Base-by-base conservation (phyloP, 2,329 filamentous ascomycete species). In the Ophiostoma quercus region DNA sequence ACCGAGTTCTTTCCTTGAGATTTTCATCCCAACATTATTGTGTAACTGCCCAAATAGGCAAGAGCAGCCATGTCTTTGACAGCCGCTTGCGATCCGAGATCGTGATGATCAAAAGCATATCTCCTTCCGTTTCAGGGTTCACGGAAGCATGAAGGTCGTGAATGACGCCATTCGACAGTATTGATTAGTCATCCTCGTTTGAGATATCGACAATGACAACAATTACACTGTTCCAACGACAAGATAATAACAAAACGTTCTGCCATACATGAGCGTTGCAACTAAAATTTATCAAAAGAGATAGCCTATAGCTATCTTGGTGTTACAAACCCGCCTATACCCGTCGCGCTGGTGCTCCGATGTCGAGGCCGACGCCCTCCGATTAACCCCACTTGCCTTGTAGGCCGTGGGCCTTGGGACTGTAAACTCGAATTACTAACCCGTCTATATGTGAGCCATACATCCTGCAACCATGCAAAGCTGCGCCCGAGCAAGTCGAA, bases 301-400 rank as follows among this genome's bases (percentile, higher is more conserved):
- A 62, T 32, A 16, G 25, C 57, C 57, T 34, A 57, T 57, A 25
- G 22, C 12, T 57, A 25, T 25, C 9, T 57, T n/a, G 16, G 6
- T n/a, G 62, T 39, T 41, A 65, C 29, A 34, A n/a, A 65, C 32
- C 60, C 32, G 16, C 60, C 19, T 29, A 34, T 57, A 57, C 22
- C 60, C 60, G 32, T 65, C 25, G 60, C 60, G n/a, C 60, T 34
- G 16, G 60, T 12, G 32, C 22, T 65, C n/a, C 62, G 62, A 65
- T 65, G 34, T n/a, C 62, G 22, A 63, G 62, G 62, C 62, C 62
- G 62, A 41, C 19, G 62, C 62, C 62, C 34, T 41, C 62, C 62
- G 62, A 65, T 34, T 41, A 12, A 22, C 62, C 62, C 62, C 62
- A 65, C 62, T 34, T 65, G 29, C 25, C 60, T 8, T 32, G 34